Evolutionary conservation across 805 yeast genomes (phyloP), one percentile per base, ranked within the genome.

Genomic region (Saccharomycopsis sp.): DNA sequence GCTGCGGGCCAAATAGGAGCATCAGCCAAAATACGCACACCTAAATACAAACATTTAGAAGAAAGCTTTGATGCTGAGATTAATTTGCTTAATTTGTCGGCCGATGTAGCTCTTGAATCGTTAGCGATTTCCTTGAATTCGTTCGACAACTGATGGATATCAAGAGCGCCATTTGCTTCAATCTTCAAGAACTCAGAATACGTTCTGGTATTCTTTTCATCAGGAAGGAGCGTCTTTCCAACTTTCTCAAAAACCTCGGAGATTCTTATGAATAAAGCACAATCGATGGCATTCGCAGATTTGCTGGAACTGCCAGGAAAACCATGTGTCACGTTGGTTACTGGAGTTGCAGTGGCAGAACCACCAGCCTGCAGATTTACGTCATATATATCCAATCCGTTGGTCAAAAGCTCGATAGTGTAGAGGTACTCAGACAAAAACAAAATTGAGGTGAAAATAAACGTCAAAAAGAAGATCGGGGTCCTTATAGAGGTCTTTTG

Each of bases 1-100:
- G 91, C 88, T 55, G 87, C 78, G 0, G 94, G 94, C 96, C 96
- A 87, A 24, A 87, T 86, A 15, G 94, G 94, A 0, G 92, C 92
- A 73, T 87, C 94, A 2, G 91, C 90, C 55, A 87, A 74, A 34
- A 87, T 85, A 64, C 90, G 74, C 12, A 87, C 87, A 47, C 94
- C 96, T 44, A 87, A 70, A 58, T 85, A 84, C 47, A 87, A 70
- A 20, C 85, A 77, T 67, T 84, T 79, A 55, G 79, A 75, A 19
- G 85, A 81, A 56, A 82, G 73, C 67, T 79, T 74, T 14, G 82
- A 81, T 54, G 73, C 73, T 49, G 73, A 69, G 52, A 84, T 79
- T 22, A 81, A 75, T 53, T 68, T 73, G 8, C 76, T 74, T 20
- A 81, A 72, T 1, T 80, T 79, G 63, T 72, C 77, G 20, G 55